Evolutionary conservation across 31 red algal species (phyloP).

Genomic region (Endocladia muricata): DNA sequence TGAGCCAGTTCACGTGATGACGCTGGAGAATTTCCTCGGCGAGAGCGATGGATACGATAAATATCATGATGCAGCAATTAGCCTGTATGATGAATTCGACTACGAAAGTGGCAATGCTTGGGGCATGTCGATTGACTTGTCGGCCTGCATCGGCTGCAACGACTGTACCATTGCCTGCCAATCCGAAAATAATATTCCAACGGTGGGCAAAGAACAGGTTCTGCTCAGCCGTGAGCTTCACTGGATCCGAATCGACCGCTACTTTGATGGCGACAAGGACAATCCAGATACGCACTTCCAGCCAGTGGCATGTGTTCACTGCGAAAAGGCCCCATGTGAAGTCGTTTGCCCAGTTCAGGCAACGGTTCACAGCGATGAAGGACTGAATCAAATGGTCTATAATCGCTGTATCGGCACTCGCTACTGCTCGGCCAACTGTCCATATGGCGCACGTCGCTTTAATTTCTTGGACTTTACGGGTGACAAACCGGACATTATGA

Average conservation of each 20-base stretch:
- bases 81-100: no score
- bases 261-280: background rate
- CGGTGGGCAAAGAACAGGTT: background rate
- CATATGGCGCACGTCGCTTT: background rate
- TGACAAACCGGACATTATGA: background rate
- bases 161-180: constrained; percentile 2
- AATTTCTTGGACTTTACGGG: background rate
- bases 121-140: background rate
- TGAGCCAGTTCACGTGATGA: no score
- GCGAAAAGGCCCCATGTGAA: constrained; percentile 7
- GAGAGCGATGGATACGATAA: no score
- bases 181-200: constrained; percentile 1
- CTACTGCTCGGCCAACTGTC: constrained; percentile 10
- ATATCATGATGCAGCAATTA: no score
- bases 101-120: background rate
- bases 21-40: no score
- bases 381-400: constrained; percentile 5
- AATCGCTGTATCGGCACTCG: constrained; percentile 9
- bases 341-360: background rate
- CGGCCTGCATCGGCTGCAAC: constrained; percentile 1
- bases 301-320: constrained; percentile 1
- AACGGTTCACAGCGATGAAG: constrained; percentile 3
- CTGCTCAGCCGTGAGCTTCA: background rate
- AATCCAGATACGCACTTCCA: background rate
- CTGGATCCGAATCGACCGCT: constrained; percentile 13